Evolutionary conservation across 495 filamentous ascomycete species (phyloP).

Genomic region (Xylaria grammica): DNA sequence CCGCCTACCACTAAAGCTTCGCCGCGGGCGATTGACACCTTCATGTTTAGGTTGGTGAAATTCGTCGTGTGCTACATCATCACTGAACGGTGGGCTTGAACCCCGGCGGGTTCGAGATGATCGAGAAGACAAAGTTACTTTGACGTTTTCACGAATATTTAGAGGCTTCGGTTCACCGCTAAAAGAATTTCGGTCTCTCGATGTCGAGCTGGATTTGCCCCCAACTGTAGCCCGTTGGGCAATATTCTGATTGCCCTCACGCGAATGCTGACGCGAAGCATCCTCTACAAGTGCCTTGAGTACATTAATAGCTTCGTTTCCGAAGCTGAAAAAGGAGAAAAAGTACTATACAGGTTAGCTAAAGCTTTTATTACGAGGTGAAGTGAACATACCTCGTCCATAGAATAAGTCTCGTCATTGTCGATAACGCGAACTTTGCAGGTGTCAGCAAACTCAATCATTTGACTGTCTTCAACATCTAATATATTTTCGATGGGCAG

Average conservation of each 20-base stretch:
- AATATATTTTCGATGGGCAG: slow-evolving; percentile 88
- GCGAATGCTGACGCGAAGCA: slow-evolving; percentile 55
- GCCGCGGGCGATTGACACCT: slow-evolving; percentile 46
- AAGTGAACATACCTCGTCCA: slow-evolving; percentile 77
- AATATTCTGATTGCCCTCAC: slow-evolving; percentile 22
- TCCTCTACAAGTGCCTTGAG: slow-evolving; percentile 76
- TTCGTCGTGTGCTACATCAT: slow-evolving; percentile 48
- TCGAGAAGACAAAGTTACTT: slow-evolving; percentile 64
- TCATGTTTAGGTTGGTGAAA: slow-evolving; percentile 48
- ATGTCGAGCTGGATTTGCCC: slow-evolving; percentile 35
- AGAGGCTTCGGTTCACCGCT: slow-evolving; percentile 45
- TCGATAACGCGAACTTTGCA: slow-evolving; percentile 92
- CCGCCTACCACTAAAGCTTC: slow-evolving; percentile 64
- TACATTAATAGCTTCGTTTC: slow-evolving; percentile 82
- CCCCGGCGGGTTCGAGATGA: slow-evolving; percentile 57
- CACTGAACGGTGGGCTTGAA: slow-evolving; percentile 51
- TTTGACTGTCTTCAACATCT: slow-evolving; percentile 89
- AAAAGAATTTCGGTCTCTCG: slow-evolving; percentile 22
- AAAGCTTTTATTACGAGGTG: neutral
- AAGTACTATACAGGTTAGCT: slow-evolving; percentile 69
- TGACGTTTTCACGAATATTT: slow-evolving; percentile 65
- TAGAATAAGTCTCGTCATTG: slow-evolving; percentile 88
- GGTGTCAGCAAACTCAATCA: slow-evolving; percentile 91
- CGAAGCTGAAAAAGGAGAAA: slow-evolving; percentile 91
- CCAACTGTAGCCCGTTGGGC: slow-evolving; percentile 21